Conservation (phyloP, 2,329 filamentous ascomycete species). For the Monosporascus cannonballus region DNA sequence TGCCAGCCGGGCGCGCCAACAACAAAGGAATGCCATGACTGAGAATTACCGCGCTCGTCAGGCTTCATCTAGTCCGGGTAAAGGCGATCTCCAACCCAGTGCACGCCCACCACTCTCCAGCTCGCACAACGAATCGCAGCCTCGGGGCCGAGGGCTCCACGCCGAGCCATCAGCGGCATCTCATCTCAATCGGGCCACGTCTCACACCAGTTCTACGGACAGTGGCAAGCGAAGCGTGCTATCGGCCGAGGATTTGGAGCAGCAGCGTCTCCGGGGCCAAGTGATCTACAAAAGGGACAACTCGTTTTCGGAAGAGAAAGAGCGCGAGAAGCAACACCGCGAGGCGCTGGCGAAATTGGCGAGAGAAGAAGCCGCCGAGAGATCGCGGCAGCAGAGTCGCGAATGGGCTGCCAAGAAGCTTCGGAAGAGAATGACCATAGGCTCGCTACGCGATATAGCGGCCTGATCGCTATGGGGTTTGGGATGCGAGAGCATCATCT, state of each 20-base stretch:
- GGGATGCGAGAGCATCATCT: background rate
- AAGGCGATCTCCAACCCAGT: constrained; percentile 21
- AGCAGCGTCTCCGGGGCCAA: constrained; percentile 46
- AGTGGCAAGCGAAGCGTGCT: constrained; percentile 41
- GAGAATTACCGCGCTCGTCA: constrained; percentile 18
- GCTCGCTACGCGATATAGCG: constrained; percentile 17
- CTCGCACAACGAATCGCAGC: constrained; percentile 21
- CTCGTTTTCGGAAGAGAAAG: constrained; percentile 37
- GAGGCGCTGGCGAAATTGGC: constrained; percentile 49
- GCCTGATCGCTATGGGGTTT: background rate
- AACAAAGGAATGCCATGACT: constrained; percentile 30
- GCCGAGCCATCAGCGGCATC: constrained; percentile 9
- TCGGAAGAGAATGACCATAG: constrained; percentile 28
- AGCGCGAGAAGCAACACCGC: constrained; percentile 48
- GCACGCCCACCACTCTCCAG: constrained; percentile 24
- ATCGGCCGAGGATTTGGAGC: constrained; percentile 43
- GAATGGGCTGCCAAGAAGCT: constrained; percentile 58
- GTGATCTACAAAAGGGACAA: constrained; percentile 50
- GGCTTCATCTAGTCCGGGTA: constrained; percentile 16
- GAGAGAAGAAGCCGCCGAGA: constrained; percentile 55
- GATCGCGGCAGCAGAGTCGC: constrained; percentile 50
- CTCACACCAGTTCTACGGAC: constrained; percentile 36
- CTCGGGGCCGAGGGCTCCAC: constrained; percentile 20
- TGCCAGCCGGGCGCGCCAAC: constrained; percentile 47
- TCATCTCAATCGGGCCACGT: constrained; percentile 30